phyloP scores from a whole-genome alignment of 2,329 filamentous ascomycete species.

The Cadophora sp. region DNA sequence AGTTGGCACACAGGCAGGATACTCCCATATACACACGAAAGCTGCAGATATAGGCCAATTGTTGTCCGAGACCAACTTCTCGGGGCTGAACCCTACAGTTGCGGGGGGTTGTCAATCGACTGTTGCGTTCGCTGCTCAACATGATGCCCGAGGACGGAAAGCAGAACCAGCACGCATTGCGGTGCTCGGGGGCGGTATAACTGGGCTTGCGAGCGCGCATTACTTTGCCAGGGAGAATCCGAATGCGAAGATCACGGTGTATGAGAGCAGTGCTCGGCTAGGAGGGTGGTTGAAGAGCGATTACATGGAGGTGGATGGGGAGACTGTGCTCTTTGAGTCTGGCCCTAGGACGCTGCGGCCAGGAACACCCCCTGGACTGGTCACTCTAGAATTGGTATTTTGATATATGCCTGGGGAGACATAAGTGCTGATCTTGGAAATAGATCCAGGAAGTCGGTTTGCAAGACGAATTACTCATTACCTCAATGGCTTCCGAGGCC shows the following conservation, averaged over 20 bases:
- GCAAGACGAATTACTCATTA: constrained; percentile 61
- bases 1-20: constrained; percentile 11
- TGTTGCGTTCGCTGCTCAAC: background rate
- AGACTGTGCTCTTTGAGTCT: constrained; percentile 78
- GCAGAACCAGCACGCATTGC: constrained; percentile 54
- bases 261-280: constrained; percentile 72
- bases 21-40: constrained; percentile 11
- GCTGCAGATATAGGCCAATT: constrained; percentile 14
- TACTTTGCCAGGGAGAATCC: constrained; percentile 75
- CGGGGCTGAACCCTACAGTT: background rate
- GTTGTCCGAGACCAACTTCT: background rate
- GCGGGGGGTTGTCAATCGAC: background rate
- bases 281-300: constrained; percentile 87
- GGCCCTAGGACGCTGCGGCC: constrained; percentile 67
- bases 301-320: constrained; percentile 62
- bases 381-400: constrained; percentile 38
- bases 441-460: constrained; percentile 66
- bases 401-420: background rate
- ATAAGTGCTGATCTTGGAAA: constrained; percentile 18
- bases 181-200: constrained; percentile 82
- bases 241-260: constrained; percentile 76
- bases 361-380: constrained; percentile 33
- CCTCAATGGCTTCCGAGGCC: constrained; percentile 55
- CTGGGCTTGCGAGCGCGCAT: constrained; percentile 79
- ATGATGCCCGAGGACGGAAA: constrained; percentile 10